Conservation (phyloP, 345 rosid species). For the Eucalyptus viminalis region DNA sequence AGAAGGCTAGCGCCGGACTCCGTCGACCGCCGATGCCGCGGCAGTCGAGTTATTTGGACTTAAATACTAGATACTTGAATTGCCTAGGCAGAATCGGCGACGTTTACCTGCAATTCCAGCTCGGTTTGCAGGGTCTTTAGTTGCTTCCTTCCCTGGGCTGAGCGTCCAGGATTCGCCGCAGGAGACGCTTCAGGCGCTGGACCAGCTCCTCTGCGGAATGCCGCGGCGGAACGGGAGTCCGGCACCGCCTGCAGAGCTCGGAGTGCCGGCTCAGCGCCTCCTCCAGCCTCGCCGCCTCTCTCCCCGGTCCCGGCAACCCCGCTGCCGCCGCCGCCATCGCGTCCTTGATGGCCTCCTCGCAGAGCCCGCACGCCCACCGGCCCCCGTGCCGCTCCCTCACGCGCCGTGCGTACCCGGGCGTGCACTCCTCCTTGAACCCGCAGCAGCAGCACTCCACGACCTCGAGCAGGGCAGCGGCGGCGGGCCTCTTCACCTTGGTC, state of each 20-base stretch:
- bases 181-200: background rate
- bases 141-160: background rate
- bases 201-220: background rate
- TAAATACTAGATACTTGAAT: background rate
- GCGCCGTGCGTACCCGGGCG: background rate
- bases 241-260: background rate
- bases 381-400: background rate
- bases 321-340: background rate
- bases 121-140: background rate
- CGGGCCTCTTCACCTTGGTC: background rate
- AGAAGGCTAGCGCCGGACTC: background rate
- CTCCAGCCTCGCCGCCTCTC: background rate
- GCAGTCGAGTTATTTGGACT: background rate
- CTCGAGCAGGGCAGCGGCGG: background rate
- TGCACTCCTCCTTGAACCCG: slow-evolving; percentile 2
- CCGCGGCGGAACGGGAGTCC: background rate
- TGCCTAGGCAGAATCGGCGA: background rate
- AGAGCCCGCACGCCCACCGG: background rate
- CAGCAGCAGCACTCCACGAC: background rate
- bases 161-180: background rate
- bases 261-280: background rate
- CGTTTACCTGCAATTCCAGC: background rate
- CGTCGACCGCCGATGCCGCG: background rate
- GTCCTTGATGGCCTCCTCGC: slow-evolving; percentile 1
- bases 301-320: background rate